Percentiles rank a stretch among this genome's conserved stretches.
Conservation (phyloP, 2,329 filamentous ascomycete species). For the Cordyceps farinosa region DNA sequence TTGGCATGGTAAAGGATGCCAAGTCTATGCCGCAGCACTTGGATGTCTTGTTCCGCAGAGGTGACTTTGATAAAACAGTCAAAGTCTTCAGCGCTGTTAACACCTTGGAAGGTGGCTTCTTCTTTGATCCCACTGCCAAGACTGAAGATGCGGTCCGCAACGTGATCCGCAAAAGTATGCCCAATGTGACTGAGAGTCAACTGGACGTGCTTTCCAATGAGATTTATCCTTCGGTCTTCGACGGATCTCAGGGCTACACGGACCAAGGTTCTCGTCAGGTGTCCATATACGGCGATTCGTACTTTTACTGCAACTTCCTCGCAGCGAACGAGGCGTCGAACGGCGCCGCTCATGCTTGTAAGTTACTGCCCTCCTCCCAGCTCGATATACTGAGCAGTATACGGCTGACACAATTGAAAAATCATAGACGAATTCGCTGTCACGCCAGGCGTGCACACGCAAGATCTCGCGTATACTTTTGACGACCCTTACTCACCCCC, state of each 20-base stretch:
- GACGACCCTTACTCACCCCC: neutral
- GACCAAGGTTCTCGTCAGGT: neutral
- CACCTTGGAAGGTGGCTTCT: slow-evolving; percentile 18
- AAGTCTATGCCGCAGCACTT: neutral
- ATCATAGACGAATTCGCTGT: slow-evolving; percentile 18
- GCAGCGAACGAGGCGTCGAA: slow-evolving; percentile 13
- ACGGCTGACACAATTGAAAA: neutral
- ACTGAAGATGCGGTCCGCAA: slow-evolving; percentile 16
- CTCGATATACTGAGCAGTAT: neutral
- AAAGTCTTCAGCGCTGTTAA: slow-evolving; percentile 17
- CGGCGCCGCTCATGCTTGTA: slow-evolving; percentile 18
- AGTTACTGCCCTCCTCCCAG: neutral
- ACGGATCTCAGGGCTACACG: slow-evolving; percentile 5
- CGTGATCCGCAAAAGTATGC: slow-evolving; percentile 13
- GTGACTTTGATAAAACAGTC: slow-evolving; percentile 18
- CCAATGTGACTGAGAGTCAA: slow-evolving; percentile 8
- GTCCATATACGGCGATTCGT: slow-evolving; percentile 14
- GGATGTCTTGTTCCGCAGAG: slow-evolving; percentile 2
- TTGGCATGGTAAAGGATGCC: slow-evolving; percentile 14
- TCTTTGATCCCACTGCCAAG: slow-evolving; percentile 17
- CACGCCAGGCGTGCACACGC: slow-evolving; percentile 19
- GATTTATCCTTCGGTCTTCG: slow-evolving; percentile 18
- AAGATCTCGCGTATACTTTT: slow-evolving; percentile 8
- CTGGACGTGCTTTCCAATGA: slow-evolving; percentile 9
- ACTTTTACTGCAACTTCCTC: slow-evolving; percentile 18